Base-by-base conservation (phyloP, 306 rosid species). In the Quercus rubra region DNA sequence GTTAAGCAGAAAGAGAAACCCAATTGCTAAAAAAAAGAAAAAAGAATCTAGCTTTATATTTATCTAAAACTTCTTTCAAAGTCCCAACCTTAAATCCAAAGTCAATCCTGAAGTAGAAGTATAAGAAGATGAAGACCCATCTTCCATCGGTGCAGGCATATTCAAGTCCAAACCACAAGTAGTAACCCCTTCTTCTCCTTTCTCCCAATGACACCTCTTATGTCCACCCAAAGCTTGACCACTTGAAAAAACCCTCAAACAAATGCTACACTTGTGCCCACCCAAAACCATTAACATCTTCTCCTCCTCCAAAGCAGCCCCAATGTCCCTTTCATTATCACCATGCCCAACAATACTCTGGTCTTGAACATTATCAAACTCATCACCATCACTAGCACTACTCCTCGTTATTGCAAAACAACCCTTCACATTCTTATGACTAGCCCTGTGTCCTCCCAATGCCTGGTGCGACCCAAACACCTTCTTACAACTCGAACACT, bases 401-500 rank as follows among this genome's bases (percentile, higher is more conserved):
- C 70, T 82, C 18, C 61, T 90, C 1, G 86, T 83, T 5, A 83
- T 90, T 0, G 88, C 97, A 12, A 90, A 91, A 52, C 98, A 90
- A 0, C 97, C 93, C 74, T 90, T 90, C 33, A 87, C 94, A 57
- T 90, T 93, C 82, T 87, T 88, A 81, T 93, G 93, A 62, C 91
- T 91, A 0, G 96, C 94, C 70, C 97, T 87, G 76, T 92, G 98
- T 0, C 96, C 97, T 1, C 92, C 92, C 21, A 94, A 81, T 6
- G 96, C 98, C 82, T 92, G 97, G 80, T 89, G 92, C 0, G 98
- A 94, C 10, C 89, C 89, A 23, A 94, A 94, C 71, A 89, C 91
- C 75, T 87, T 92, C 86, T 92, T 94, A 73, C 97, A 94, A 85
- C 93, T 86, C 1, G 93, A 83, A 78, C 96, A 89, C 70, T 89